A percentile compares a stretch with the other conserved stretches of the same genome.
These are phyloP conservation scores for Mucor velutinosus DNA, from an alignment of 371 early-diverging fungal species.

Conservation along the genomic window DNA sequence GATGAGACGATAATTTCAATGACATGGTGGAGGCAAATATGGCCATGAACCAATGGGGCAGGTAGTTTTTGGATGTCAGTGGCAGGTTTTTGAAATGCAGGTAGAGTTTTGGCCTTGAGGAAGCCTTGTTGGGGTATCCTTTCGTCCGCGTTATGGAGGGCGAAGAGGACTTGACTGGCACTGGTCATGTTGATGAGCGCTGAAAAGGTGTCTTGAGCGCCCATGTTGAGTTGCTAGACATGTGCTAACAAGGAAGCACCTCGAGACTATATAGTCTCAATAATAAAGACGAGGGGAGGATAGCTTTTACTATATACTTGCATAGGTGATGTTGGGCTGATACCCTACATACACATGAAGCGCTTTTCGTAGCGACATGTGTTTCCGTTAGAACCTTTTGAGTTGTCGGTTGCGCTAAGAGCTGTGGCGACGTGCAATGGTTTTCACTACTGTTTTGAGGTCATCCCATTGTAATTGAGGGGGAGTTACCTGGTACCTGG, in stretches of 20 bases:
- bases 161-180: slow-evolving; percentile 37
- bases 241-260: slow-evolving; percentile 55
- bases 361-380: slow-evolving; percentile 38
- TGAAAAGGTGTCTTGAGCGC: slow-evolving; percentile 35
- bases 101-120: slow-evolving; percentile 52
- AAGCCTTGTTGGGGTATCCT: slow-evolving; percentile 45
- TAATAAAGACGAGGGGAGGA: not conserved
- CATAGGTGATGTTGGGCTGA: slow-evolving; percentile 38
- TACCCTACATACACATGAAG: slow-evolving; percentile 47
- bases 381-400: too few species aligned
- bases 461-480: too few species aligned
- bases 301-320: slow-evolving; percentile 17
- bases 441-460: too few species aligned
- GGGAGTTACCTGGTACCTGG: too few species aligned
- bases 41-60: slow-evolving; percentile 57
- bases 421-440: too few species aligned
- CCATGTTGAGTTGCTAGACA: slow-evolving; percentile 50
- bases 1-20: slow-evolving; percentile 43
- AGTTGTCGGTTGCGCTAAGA: too few species aligned
- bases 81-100: slow-evolving; percentile 53
- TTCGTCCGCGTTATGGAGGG: slow-evolving; percentile 41
- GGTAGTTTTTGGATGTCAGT: slow-evolving; percentile 51
- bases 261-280: slow-evolving; percentile 28
- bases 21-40: slow-evolving; percentile 52
- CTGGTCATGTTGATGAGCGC: slow-evolving; percentile 41